Percentiles rank a stretch among this genome's conserved stretches.
phyloP scores from a whole-genome alignment of 805 yeast species.

The Metschnikowia peoriensis region DNA sequence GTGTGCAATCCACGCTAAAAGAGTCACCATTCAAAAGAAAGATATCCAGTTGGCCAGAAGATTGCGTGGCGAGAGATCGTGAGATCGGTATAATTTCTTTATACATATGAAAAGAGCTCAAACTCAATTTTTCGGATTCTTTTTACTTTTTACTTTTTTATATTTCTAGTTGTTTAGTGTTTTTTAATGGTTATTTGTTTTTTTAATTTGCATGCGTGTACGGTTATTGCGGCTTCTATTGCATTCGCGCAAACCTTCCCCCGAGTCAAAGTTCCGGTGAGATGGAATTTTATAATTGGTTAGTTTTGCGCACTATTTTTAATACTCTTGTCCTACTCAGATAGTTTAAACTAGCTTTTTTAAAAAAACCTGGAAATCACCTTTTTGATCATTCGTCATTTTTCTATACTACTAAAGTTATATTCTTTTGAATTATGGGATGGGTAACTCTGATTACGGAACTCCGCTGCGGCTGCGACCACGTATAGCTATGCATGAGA shows the following conservation, averaged over 20 bases:
- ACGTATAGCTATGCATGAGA: background rate
- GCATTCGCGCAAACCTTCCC: background rate
- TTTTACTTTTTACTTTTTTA: background rate
- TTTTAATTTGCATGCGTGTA: background rate
- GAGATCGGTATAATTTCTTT: background rate
- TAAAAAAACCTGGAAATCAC: too few relatives aligned
- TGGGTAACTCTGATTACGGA: background rate
- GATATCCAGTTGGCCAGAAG: slow-evolving; percentile 49
- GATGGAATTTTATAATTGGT: too few relatives aligned
- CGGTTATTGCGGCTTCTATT: background rate
- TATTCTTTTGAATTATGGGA: too few relatives aligned
- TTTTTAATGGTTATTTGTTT: background rate
- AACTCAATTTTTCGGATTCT: background rate
- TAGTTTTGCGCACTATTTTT: too few relatives aligned
- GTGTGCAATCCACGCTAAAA: slow-evolving; percentile 49
- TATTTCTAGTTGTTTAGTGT: background rate
- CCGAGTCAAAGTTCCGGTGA: too few relatives aligned
- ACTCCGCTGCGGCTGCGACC: background rate
- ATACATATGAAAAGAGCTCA: background rate
- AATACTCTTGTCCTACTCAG: too few relatives aligned
- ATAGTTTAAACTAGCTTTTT: too few relatives aligned
- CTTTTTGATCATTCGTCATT: too few relatives aligned
- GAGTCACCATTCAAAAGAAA: slow-evolving; percentile 48
- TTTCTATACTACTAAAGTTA: too few relatives aligned
- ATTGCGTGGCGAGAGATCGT: slow-evolving; percentile 47